Evolutionary conservation across 2,329 filamentous ascomycete species (phyloP), one percentile per base, ranked within the genome.

Genomic region (Trichoderma koningii): DNA sequence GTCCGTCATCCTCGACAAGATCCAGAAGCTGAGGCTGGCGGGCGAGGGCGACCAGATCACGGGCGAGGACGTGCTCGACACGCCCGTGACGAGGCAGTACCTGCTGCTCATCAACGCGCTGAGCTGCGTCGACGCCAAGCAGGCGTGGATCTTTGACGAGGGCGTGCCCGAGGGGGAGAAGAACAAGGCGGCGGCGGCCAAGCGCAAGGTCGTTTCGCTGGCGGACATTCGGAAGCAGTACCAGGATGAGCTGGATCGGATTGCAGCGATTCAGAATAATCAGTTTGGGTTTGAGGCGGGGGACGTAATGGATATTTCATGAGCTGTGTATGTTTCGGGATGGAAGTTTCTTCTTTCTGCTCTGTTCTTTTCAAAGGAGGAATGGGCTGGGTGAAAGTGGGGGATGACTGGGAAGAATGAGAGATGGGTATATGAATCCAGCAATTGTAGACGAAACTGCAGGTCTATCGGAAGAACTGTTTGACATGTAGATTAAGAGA

Each of bases 61-160:
- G 1, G 79, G 79, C 4, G 83, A 83, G 19, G 86, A 88, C 67
- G 80, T 82, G 4, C 78, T 87, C 12, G 87, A 89, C 70, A 89
- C 87, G 0, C 82, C 83, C 0, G 83, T 91, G 38, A 87, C 89
- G 53, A 86, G 90, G 70, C 89, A 92, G 72, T 95, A 96, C 71
- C 80, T 98, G n/a, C 84, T 93, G 67, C 85, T 99, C 51, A 96
- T 99, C 79, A 99, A 99, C 75, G 89, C 92, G 1, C 82, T 99
- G 67, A 92, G 90, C 69, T 97, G 92, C 68, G 92, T 97, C 47
- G 87, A 91, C 55, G 82, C 88, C 65, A 87, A 85, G 70, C 87
- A 91, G 68, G 90, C 97, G 72, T 99, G 96, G 85, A 86, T 96
- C 74, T 87, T 85, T 55, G 72, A 76, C 75, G 74, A 77, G 60